Percentiles rank a stretch among this genome's conserved stretches.
Evolutionary conservation across 139 green algal genomes (phyloP).

Genomic region (Diplosphaera chodatii): DNA sequence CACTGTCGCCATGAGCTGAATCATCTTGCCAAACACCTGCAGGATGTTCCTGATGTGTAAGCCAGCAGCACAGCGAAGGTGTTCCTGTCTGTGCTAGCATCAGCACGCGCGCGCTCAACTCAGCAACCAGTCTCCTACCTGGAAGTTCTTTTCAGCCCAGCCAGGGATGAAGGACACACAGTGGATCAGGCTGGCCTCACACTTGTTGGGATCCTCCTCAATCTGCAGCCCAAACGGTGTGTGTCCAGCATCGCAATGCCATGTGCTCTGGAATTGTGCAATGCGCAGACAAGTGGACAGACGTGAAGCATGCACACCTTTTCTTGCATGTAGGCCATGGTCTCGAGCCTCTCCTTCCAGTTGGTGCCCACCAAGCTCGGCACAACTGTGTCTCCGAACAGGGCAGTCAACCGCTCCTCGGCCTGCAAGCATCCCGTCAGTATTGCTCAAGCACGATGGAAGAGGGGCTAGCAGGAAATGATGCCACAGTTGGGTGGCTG

Average conservation of each 20-base stretch:
- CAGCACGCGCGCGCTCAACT: too few relatives aligned
- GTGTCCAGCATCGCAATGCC: not conserved
- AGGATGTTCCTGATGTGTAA: too few relatives aligned
- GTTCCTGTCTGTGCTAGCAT: too few relatives aligned
- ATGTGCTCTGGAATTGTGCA: not conserved
- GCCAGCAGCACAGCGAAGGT: too few relatives aligned
- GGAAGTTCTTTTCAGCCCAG: conserved; percentile 95
- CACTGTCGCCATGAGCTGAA: conserved; percentile 69
- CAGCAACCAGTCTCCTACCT: conserved; percentile 46
- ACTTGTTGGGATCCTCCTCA: not conserved
- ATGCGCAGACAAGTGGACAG: too few relatives aligned
- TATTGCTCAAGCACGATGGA: too few relatives aligned
- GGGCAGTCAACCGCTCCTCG: conserved; percentile 31
- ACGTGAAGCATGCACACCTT: too few relatives aligned
- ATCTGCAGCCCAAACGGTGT: not conserved
- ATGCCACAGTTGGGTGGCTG: too few relatives aligned
- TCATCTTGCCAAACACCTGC: conserved; percentile 78
- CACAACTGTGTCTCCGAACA: conserved; percentile 54
- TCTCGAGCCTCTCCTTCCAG: conserved; percentile 88
- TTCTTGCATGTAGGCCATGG: conserved; percentile 54
- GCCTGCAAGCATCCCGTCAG: conserved; percentile 19
- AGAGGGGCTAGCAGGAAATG: too few relatives aligned
- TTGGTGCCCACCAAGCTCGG: conserved; percentile 49
- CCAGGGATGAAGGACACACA: conserved; percentile 65
- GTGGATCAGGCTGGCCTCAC: not conserved